Percentiles rank a stretch among this genome's conserved stretches.
Conservation (phyloP, 352 stramenopile genomes). For the Phytopythium chamaehyphon region DNA sequence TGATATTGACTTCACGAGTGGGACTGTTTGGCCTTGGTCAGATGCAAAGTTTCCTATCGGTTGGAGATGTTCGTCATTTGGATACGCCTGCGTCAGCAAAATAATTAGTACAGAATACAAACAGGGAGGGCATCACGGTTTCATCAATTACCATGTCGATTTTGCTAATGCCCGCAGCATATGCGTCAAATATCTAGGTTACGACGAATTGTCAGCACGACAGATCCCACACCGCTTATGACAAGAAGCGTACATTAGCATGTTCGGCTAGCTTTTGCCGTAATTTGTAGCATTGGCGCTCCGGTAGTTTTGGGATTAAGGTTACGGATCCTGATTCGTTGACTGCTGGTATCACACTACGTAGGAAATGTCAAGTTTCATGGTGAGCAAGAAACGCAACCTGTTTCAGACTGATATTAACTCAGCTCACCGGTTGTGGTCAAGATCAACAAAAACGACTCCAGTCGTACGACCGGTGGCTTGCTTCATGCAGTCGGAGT, state of each 20-base stretch:
- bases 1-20: constrained; percentile 50
- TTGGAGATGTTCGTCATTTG: constrained; percentile 78
- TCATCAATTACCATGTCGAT: constrained; percentile 47
- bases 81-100: constrained; percentile 47
- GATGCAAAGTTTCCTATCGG: constrained; percentile 69
- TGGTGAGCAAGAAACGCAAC: not conserved
- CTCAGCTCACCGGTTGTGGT: constrained; percentile 88
- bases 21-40: constrained; percentile 67
- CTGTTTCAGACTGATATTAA: no score
- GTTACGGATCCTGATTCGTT: constrained; percentile 59
- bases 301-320: constrained; percentile 65
- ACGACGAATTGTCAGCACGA: not conserved
- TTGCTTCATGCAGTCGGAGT: constrained; percentile 75
- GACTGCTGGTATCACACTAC: constrained; percentile 67
- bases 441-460: constrained; percentile 94
- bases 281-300: constrained; percentile 63
- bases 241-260: constrained; percentile 36
- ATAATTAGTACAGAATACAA: not conserved
- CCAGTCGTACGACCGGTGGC: constrained; percentile 57
- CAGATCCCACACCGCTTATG: not conserved
- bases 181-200: constrained; percentile 74
- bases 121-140: no score
- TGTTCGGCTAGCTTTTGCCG: constrained; percentile 54
- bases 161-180: constrained; percentile 63
- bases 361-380: not conserved